Evolutionary conservation across 768 basidiomycete genomes (phyloP).

Genomic region (Strobilomyces echinocephalus): DNA sequence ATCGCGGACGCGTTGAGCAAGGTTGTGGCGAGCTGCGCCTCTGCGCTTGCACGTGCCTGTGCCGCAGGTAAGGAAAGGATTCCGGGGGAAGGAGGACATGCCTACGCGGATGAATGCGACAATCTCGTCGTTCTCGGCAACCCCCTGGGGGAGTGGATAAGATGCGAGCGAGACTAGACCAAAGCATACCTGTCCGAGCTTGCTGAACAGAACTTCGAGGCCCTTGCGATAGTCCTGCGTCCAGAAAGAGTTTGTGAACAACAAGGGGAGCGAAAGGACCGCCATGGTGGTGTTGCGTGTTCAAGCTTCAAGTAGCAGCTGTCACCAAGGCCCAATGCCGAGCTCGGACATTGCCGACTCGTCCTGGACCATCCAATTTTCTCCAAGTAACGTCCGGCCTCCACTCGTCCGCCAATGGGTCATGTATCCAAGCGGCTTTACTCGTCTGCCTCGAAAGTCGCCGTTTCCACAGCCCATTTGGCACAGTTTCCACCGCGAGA

Average conservation of each 20-base stretch:
- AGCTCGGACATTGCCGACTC: conserved; percentile 29
- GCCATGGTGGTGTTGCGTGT: conserved; percentile 52
- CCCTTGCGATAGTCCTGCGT: conserved; percentile 84
- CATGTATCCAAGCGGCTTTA: conserved; percentile 54
- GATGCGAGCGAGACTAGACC: background rate
- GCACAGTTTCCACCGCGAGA: conserved; percentile 61
- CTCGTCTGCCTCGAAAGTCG: conserved; percentile 42
- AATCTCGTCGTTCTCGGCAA: conserved; percentile 79
- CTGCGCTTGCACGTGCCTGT: conserved; percentile 70
- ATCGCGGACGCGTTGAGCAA: conserved; percentile 50
- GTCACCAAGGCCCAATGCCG: background rate
- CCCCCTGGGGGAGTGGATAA: conserved; percentile 49
- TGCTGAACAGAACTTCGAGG: conserved; percentile 68
- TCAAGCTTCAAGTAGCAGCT: background rate
- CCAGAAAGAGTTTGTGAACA: conserved; percentile 94
- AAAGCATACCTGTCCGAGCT: conserved; percentile 67
- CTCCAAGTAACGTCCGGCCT: background rate
- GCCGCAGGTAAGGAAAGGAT: conserved; percentile 8
- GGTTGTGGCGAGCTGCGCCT: conserved; percentile 57
- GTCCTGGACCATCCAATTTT: conserved; percentile 26
- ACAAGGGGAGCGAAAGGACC: conserved; percentile 81
- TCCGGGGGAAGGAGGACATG: background rate
- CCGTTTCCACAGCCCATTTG: conserved; percentile 54
- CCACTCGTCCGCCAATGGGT: conserved; percentile 40
- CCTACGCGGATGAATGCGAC: conserved; percentile 76